Percentiles rank a stretch among this genome's conserved stretches.
phyloP scores from a whole-genome alignment of 208 protist species.

The Leishmania tarentolae region DNA sequence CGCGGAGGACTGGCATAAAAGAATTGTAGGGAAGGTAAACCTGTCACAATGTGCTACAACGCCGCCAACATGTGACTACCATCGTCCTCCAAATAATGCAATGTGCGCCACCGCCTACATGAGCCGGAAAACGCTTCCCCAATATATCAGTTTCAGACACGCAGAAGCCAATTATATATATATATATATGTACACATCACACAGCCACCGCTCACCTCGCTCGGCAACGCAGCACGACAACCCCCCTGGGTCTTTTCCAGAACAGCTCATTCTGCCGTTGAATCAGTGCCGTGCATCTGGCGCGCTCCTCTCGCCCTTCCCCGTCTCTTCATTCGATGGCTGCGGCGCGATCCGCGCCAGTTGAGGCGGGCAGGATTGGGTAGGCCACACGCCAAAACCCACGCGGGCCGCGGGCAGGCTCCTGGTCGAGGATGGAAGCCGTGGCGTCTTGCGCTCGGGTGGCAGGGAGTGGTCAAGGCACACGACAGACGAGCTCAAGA shows the following conservation, averaged over 20 bases:
- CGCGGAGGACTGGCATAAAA: not conserved
- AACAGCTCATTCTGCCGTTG: not conserved
- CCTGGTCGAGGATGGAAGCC: not conserved
- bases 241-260: too few relatives aligned
- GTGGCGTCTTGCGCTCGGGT: not conserved
- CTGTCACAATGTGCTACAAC: not conserved
- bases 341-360: not conserved
- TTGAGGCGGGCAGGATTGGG: not conserved
- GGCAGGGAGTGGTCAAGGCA: not conserved
- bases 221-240: not conserved
- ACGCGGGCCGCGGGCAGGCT: not conserved
- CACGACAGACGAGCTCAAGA: not conserved
- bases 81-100: not conserved
- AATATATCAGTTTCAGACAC: not conserved
- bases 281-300: not conserved
- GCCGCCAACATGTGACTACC: not conserved
- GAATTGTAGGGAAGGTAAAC: not conserved
- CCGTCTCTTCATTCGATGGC: not conserved
- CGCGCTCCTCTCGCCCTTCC: not conserved
- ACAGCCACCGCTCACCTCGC: not conserved
- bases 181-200: too few relatives aligned
- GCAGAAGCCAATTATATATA: not conserved
- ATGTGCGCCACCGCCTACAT: not conserved
- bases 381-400: not conserved
- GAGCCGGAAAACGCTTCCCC: not conserved